Conservation (phyloP, 2,329 filamentous ascomycete genomes). For the Aspergillus pseudoviridinutans region DNA sequence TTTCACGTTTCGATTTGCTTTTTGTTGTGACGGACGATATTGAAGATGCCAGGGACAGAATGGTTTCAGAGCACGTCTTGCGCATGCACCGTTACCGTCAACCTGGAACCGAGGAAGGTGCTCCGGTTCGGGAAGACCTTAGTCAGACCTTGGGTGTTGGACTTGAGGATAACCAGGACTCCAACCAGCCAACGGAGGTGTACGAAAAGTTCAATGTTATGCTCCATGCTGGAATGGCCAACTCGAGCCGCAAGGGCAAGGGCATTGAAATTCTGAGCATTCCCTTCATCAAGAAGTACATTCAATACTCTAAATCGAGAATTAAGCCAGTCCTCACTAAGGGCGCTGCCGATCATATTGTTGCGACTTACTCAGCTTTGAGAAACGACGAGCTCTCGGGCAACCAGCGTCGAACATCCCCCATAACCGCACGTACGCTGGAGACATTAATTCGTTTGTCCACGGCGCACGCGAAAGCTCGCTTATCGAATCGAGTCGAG, state of each 20-base stretch:
- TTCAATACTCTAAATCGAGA: conserved; percentile 92
- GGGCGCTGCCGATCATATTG: conserved; percentile 86
- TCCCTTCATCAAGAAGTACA: conserved; percentile 98
- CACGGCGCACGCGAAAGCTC: conserved; percentile 90
- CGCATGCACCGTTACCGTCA: conserved; percentile 96
- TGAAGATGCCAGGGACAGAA: conserved; percentile 84
- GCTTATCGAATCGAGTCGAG: conserved; percentile 82
- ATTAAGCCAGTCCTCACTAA: conserved; percentile 88
- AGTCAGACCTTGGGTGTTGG: conserved; percentile 84
- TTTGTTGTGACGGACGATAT: conserved; percentile 99
- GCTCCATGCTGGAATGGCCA: conserved; percentile 89
- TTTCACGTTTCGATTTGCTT: conserved; percentile 96
- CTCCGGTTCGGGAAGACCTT: conserved; percentile 83
- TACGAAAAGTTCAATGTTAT: conserved; percentile 96
- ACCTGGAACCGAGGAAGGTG: conserved; percentile 87
- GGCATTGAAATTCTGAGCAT: conserved; percentile 89
- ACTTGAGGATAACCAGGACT: conserved; percentile 68
- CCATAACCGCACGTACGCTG: conserved; percentile 93
- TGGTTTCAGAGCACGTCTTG: conserved; percentile 92
- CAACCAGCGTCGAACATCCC: conserved; percentile 88
- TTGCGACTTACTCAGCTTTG: conserved; percentile 83
- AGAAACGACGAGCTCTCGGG: conserved; percentile 95
- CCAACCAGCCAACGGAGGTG: conserved; percentile 74
- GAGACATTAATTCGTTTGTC: conserved; percentile 98
- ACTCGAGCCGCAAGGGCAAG: conserved; percentile 66